Base-by-base conservation (phyloP, 148 eudicot species). In the Silene conica region DNA sequence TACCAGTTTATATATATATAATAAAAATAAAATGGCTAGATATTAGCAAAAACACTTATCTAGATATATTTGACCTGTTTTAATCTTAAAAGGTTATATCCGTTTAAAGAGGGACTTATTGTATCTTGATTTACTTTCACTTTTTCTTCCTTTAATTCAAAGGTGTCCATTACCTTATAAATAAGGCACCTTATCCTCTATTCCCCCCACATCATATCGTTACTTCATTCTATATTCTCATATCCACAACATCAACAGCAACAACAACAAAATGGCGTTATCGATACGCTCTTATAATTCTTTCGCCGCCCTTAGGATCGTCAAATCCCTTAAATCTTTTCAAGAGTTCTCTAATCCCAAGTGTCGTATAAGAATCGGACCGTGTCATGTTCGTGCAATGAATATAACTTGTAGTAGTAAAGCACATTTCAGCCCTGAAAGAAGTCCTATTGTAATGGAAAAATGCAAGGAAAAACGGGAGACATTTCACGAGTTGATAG, bases 251-350 rank as follows among this genome's bases (percentile, higher is more conserved):
- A 20, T 6, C 43, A 10, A 21, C 71, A 71, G 73, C 31, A 25
- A 45, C 69, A 77, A 43, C 22, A 66, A 57, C 18, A 50, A 79
- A 55, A 92, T 92, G 97, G 87, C 96, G 67, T 86, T 86, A 76
- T 82, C 97, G 63, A 83, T 88, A 73, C 92, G 86, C 77, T 87
- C 89, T 85, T 85, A 89, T 41, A 79, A 90, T 62, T 82, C 85
- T 72, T 84, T 86, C 22, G 69, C 83, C 63, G 87, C 82, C 67
- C 73, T 83, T 46, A 90, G 80, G 71, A 83, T 83, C 31, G 77
- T 73, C 46, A 87, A 72, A 80, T 71, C 69, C 76, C 75, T 74
- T 50, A 87, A 80, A 92, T 34, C 81, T 41, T 74, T 68, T 0
- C 87, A 90, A 38, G 91, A 90, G 6, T 79, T 82, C 82, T 60